Evolutionary conservation across 805 yeast species (phyloP).

Genomic region (Metschnikowia koreensis): DNA sequence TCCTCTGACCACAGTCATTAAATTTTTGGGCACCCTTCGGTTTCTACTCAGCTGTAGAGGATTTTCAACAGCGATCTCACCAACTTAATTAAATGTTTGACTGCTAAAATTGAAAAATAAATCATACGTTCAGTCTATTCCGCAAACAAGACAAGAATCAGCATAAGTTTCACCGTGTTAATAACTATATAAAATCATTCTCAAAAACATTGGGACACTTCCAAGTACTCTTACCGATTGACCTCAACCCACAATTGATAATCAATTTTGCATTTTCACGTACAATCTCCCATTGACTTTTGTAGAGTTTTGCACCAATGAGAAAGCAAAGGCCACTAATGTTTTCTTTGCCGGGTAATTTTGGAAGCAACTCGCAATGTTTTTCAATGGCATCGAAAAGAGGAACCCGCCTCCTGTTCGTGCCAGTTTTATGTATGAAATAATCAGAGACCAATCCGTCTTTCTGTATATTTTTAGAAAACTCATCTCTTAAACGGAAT

Average conservation of each 20-base stretch:
- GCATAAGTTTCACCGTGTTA: too few relatives aligned
- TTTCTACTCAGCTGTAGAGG: too few relatives aligned
- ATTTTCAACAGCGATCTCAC: too few relatives aligned
- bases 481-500: constrained; percentile 34
- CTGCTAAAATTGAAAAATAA: too few relatives aligned
- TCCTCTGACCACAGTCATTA: too few relatives aligned
- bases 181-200: constrained; percentile 1
- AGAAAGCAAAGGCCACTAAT: constrained; percentile 43
- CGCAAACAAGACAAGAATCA: too few relatives aligned
- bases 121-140: background rate
- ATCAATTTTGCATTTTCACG: constrained; percentile 43
- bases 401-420: constrained; percentile 9
- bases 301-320: constrained; percentile 35
- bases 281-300: constrained; percentile 42
- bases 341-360: constrained; percentile 35
- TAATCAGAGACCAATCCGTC: constrained; percentile 8
- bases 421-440: constrained; percentile 10
- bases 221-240: constrained; percentile 37
- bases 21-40: too few relatives aligned
- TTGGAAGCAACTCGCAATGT: constrained; percentile 33
- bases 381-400: constrained; percentile 32
- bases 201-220: constrained; percentile 37
- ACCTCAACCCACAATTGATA: constrained; percentile 40
- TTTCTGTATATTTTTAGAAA: constrained; percentile 10
- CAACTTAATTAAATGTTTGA: too few relatives aligned